A percentile compares a stretch with the other conserved stretches of the same genome.
phyloP scores from a whole-genome alignment of 2,329 filamentous ascomycete species.

The Diaporthe sp. region DNA sequence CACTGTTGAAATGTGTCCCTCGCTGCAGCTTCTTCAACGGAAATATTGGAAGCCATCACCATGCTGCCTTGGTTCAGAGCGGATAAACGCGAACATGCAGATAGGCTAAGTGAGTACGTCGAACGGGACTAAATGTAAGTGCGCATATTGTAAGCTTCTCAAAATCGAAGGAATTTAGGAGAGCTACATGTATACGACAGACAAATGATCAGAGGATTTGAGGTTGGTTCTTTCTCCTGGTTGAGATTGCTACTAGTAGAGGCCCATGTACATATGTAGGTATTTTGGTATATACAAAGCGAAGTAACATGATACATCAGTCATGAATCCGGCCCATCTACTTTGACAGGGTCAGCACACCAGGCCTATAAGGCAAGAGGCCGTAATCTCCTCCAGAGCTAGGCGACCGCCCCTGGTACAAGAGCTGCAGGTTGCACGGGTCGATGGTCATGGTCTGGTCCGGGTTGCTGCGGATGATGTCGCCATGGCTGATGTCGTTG shows the following conservation, averaged over 20 bases:
- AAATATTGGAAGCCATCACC: not conserved
- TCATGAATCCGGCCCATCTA: not conserved
- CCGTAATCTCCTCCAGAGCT: constrained; percentile 58
- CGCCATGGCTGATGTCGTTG: constrained; percentile 74
- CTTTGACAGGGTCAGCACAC: constrained; percentile 59
- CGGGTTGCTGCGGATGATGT: constrained; percentile 64
- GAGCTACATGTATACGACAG: not conserved
- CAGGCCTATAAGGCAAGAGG: constrained; percentile 64
- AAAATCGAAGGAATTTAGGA: not conserved
- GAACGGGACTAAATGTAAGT: not conserved
- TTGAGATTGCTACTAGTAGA: not conserved
- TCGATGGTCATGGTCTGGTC: constrained; percentile 74
- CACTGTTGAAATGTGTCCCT: not conserved
- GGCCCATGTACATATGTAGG: not conserved
- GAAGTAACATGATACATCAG: not conserved
- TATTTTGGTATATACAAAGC: not conserved
- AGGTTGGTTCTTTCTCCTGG: not conserved
- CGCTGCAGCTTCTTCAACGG: not conserved
- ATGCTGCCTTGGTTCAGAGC: not conserved
- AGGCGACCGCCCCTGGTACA: constrained; percentile 69
- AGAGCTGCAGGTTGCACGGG: constrained; percentile 71
- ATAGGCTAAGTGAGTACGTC: not conserved
- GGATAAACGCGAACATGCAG: not conserved
- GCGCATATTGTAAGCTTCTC: not conserved
- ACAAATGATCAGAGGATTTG: not conserved